Evolutionary conservation across 2,329 filamentous ascomycete species (phyloP), one percentile per base, ranked within the genome.

Genomic region (Colletotrichum tofieldiae): DNA sequence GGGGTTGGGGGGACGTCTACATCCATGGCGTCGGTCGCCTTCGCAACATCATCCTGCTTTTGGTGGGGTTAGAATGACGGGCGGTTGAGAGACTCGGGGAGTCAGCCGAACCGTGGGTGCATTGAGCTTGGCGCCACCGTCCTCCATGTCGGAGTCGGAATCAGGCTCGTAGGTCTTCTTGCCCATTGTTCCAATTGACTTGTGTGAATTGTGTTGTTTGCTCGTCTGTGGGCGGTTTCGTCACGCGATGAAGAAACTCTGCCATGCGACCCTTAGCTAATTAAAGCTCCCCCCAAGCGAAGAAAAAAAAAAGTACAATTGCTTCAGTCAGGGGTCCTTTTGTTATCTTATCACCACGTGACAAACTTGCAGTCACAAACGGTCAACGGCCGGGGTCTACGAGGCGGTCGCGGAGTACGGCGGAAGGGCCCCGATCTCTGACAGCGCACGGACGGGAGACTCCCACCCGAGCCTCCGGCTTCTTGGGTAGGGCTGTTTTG

Each of bases 301-400:
- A 32, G 32, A 69, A 69, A 69, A 67, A 71, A 72, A 63, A 52
- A 35, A 47, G 26, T 26, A 12, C n/a, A 45, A 35, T 65, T 69
- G 60, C 52, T 58, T 23, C 12, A 14, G 41, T 9, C 64, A 67
- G 60, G 56, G 49, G 68, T 60, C 52, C n/a, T 41, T 18, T 55
- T 12, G 11, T 26, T 70, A 70, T 72, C 70, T 72, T 70, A 72
- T 72, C 70, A 3, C 11, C 65, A 71, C 64, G 67, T 71, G 67
- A 71, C 41, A 11, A 5, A 14, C 18, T 18, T 41, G 55, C 45
- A 29, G 26, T 6, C 29, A 32, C 29, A 2, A 67, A 54, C 37
- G 43, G 55, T 41, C n/a, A 16, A 35, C 11, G 18, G 23, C 14
- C 16, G 18, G 39, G 32, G 6, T 32, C 4, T 32, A 32, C 29